Evolutionary conservation across 805 yeast genomes (phyloP), one percentile per base, ranked within the genome.

Genomic region (Pichia cabralensis): DNA sequence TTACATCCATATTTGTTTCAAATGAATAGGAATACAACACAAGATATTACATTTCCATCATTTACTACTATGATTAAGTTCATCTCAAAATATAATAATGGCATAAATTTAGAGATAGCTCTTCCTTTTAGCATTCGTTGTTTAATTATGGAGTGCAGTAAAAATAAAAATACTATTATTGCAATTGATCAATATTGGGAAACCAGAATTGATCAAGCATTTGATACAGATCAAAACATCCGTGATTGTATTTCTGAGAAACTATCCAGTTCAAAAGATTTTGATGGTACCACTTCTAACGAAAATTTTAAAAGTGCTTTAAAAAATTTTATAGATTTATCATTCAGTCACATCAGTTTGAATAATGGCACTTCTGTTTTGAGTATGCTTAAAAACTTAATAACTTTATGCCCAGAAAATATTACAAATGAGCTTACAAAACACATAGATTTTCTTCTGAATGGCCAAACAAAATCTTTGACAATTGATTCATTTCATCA

Each of bases 131-230:
- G 66, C 0, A 62, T 77, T 19, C 72, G 74, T 38, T 64, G 75
- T 8, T 50, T 85, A 15, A 76, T 79, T 1, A 78, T 82, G 70
- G 71, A 80, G 41, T 71, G 92, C 0, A 56, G 74, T 2, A 46
- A 50, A n/a, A 71, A 62, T 0, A 59, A 65, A 12, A 43, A 55
- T 0, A 75, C 86, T 10, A 76, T 77, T 2, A 53, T 83, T 30
- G 71, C 71, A 0, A 58, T 67, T 16, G 95, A 85, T 50, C 80
- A 78, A 41, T 78, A 80, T 33, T 85, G 95, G 95, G 59, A 63
- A 4, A 57, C 70, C 0, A 65, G 89, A 47, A 46, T 82, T 18
- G 84, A 79, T 8, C 81, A 74, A 39, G 82, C 89, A 0, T 33
- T 82, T 9, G 79, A 73, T 26, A 57, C 69, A 27, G 94, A 85